Conservation (phyloP, 768 basidiomycete genomes). For the Pleurotus tuber-regium region DNA sequence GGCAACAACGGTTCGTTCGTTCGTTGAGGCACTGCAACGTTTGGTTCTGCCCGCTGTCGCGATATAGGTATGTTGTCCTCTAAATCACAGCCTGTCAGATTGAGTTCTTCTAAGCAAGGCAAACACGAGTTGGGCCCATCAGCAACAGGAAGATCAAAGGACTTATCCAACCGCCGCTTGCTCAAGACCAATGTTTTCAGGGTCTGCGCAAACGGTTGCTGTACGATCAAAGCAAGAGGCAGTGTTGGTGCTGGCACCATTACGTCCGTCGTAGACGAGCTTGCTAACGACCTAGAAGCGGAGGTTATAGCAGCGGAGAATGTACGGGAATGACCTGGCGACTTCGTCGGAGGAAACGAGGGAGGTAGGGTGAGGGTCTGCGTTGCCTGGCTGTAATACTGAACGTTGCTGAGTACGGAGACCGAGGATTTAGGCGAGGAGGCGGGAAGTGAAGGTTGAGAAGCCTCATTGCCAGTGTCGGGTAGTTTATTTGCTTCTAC, state of each 20-base stretch:
- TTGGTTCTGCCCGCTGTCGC: conserved; percentile 27
- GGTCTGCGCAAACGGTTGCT: conserved; percentile 57
- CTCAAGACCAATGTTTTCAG: conserved; percentile 58
- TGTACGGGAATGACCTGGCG: conserved; percentile 51
- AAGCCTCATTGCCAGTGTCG: conserved; percentile 11
- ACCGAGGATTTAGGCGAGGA: conserved; percentile 17
- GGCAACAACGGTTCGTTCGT: conserved; percentile 55
- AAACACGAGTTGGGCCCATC: conserved; percentile 39
- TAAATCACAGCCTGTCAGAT: conserved; percentile 71
- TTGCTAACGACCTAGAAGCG: conserved; percentile 17
- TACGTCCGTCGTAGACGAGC: conserved; percentile 34
- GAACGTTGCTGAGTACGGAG: conserved; percentile 36
- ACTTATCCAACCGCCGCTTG: conserved; percentile 66
- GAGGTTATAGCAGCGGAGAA: conserved; percentile 51
- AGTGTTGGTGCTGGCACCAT: conserved; percentile 65
- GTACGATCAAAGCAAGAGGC: conserved; percentile 59
- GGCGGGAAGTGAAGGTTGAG: conserved; percentile 18
- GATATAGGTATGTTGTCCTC: conserved; percentile 54
- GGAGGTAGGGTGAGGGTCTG: conserved; percentile 66
- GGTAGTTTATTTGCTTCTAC: conserved; percentile 14
- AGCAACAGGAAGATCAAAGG: conserved; percentile 50
- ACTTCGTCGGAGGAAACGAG: conserved; percentile 52
- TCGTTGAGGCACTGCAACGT: conserved; percentile 36
- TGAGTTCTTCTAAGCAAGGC: conserved; percentile 71
- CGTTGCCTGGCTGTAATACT: conserved; percentile 56